Conservation (phyloP, 371 early-diverging fungal species). For the Mycotypha africana region DNA sequence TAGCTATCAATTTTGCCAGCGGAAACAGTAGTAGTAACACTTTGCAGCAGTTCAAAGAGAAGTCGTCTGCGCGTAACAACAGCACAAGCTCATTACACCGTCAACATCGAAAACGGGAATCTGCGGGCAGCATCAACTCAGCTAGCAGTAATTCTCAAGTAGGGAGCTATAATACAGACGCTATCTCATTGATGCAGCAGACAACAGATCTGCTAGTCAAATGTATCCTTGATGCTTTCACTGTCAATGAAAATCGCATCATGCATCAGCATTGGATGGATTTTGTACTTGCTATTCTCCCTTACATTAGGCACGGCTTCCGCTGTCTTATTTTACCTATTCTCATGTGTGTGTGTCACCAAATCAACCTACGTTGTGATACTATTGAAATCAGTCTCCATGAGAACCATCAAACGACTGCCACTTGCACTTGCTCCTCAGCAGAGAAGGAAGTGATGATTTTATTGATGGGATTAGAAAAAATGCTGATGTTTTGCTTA, state of each 20-base stretch:
- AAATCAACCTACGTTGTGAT: conserved; percentile 46
- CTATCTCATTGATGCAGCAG: conserved; percentile 17
- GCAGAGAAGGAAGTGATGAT: conserved; percentile 53
- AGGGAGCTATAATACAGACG: conserved; percentile 12
- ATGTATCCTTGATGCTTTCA: conserved; percentile 59
- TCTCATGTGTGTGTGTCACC: conserved; percentile 58
- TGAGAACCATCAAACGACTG: conserved; percentile 12
- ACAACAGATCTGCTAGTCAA: conserved; percentile 55
- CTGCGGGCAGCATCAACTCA: conserved; percentile 6
- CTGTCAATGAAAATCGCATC: conserved; percentile 51
- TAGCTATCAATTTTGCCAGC: conserved; percentile 41
- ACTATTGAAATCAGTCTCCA: conserved; percentile 27
- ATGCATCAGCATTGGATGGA: conserved; percentile 77
- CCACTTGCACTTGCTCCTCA: background rate
- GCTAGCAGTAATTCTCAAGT: background rate
- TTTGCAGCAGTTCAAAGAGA: conserved; percentile 14
- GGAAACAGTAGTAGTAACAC: background rate
- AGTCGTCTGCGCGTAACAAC: background rate
- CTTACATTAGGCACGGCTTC: conserved; percentile 58
- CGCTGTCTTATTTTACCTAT: conserved; percentile 56
- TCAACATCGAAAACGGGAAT: conserved; percentile 4
- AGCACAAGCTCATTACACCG: background rate
- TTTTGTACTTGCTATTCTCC: conserved; percentile 60
- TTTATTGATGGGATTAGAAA: conserved; percentile 60
- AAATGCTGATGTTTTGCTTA: conserved; percentile 58